Evolutionary conservation across 2,329 filamentous ascomycete genomes (phyloP).

Genomic region (Cryphonectria parasitica): DNA sequence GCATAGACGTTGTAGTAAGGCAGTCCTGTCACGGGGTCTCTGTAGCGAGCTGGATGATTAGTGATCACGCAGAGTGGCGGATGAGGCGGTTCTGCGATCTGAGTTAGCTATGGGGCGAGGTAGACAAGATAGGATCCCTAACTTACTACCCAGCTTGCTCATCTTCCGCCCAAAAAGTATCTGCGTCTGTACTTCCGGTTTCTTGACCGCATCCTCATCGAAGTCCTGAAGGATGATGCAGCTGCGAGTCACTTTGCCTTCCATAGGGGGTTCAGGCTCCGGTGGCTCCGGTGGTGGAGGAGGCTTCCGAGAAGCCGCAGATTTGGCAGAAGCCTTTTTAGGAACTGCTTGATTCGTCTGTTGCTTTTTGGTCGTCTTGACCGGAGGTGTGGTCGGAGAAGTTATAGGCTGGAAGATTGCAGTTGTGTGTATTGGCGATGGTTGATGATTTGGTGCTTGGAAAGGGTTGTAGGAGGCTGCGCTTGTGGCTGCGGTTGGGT

Average conservation of each 20-base stretch:
- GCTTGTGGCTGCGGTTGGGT: neutral
- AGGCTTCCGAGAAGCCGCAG: slow-evolving; percentile 26
- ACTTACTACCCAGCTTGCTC: slow-evolving; percentile 59
- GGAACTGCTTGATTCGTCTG: slow-evolving; percentile 18
- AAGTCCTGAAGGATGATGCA: slow-evolving; percentile 65
- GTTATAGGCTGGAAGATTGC: slow-evolving; percentile 26
- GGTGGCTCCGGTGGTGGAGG: slow-evolving; percentile 38
- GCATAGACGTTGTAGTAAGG: slow-evolving; percentile 79
- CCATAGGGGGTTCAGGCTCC: slow-evolving; percentile 37
- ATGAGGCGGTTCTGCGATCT: slow-evolving; percentile 51
- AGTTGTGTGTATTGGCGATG: slow-evolving; percentile 23
- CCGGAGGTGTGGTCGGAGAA: neutral
- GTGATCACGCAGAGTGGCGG: slow-evolving; percentile 78
- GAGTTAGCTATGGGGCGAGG: neutral
- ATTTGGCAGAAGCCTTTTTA: slow-evolving; percentile 23
- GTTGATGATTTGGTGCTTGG: slow-evolving; percentile 12
- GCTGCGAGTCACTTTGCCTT: slow-evolving; percentile 59
- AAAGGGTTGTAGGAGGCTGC: slow-evolving; percentile 9
- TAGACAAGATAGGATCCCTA: neutral
- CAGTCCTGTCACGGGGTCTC: slow-evolving; percentile 82
- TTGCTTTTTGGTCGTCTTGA: slow-evolving; percentile 25
- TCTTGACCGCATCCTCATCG: slow-evolving; percentile 58
- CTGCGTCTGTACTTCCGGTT: slow-evolving; percentile 60
- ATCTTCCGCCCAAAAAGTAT: slow-evolving; percentile 64
- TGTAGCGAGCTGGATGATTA: slow-evolving; percentile 77